These are phyloP conservation scores for Niveomyces coronatus DNA, from an alignment of 2,329 filamentous ascomycete genomes.

Conservation along the genomic window DNA sequence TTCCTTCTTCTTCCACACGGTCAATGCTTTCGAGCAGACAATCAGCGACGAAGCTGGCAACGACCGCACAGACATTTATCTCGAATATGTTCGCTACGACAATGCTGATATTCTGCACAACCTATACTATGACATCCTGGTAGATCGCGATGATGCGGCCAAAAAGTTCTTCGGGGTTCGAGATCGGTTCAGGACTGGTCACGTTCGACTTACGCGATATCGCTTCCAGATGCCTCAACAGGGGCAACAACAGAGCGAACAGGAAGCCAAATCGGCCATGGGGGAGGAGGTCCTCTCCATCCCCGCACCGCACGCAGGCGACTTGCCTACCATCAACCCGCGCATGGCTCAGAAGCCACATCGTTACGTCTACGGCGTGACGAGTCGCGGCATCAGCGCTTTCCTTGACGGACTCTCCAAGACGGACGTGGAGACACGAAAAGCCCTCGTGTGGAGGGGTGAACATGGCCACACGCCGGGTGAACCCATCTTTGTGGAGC, in stretches of 20 bases:
- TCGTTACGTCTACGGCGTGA: conserved; percentile 50
- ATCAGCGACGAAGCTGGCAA: conserved; percentile 23
- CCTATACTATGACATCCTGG: conserved; percentile 61
- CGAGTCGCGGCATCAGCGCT: conserved; percentile 46
- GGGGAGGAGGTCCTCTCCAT: conserved; percentile 34
- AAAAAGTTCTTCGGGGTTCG: conserved; percentile 32
- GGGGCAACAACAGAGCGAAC: neutral
- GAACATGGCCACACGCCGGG: conserved; percentile 53
- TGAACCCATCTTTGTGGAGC: conserved; percentile 56
- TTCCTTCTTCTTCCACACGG: conserved; percentile 69
- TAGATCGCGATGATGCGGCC: conserved; percentile 39
- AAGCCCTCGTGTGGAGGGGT: conserved; percentile 45
- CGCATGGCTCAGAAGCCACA: conserved; percentile 38
- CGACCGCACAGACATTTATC: conserved; percentile 39
- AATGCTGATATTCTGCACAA: conserved; percentile 53
- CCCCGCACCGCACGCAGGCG: conserved; percentile 43
- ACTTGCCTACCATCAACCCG: conserved; percentile 59
- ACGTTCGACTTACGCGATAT: conserved; percentile 33
- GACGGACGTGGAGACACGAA: conserved; percentile 47
- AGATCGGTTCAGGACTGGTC: conserved; percentile 24
- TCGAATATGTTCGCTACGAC: conserved; percentile 55
- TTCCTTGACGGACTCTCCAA: conserved; percentile 56
- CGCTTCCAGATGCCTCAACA: conserved; percentile 27
- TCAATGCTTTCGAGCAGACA: conserved; percentile 64
- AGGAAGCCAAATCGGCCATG: conserved; percentile 12